Conservation (phyloP, 1,284 basidiomycete genomes). For the Erythrobasidium hasegawianum region DNA sequence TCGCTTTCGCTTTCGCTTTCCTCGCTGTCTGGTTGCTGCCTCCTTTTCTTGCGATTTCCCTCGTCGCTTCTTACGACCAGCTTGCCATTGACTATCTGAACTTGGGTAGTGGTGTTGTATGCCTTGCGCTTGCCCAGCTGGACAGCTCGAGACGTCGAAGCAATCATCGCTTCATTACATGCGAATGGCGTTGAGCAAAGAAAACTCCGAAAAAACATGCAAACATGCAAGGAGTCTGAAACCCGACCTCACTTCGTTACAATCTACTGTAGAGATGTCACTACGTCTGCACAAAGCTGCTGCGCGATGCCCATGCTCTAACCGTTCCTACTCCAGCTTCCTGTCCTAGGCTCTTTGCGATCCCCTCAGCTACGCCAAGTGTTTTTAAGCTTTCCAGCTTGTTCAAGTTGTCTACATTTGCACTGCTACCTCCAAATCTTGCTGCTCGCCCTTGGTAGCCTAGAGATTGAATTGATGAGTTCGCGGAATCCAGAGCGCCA, state of each 20-base stretch:
- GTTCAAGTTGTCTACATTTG: conserved; percentile 26
- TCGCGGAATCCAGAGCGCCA: conserved; percentile 30
- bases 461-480: conserved; percentile 24
- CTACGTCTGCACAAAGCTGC: conserved; percentile 23
- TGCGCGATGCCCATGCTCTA: conserved; percentile 24
- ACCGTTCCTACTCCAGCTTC: conserved; percentile 31
- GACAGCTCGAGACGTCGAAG: neutral
- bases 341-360: conserved; percentile 32
- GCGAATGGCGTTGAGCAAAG: neutral
- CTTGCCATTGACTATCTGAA: conserved; percentile 34
- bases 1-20: neutral
- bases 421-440: conserved; percentile 14
- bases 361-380: conserved; percentile 30
- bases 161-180: neutral
- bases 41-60: neutral
- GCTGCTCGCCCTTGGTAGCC: conserved; percentile 33
- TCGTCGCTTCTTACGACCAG: conserved; percentile 2
- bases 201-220: too few relatives aligned
- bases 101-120: neutral
- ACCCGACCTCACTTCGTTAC: too few relatives aligned
- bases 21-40: conserved; percentile 3
- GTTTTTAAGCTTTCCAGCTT: conserved; percentile 27
- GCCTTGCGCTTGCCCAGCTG: conserved; percentile 6
- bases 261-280: too few relatives aligned
- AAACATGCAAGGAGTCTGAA: neutral